A percentile compares a stretch with the other conserved stretches of the same genome.
Conservation (phyloP, 345 rosid species). For the Rubroshorea leprosula region DNA sequence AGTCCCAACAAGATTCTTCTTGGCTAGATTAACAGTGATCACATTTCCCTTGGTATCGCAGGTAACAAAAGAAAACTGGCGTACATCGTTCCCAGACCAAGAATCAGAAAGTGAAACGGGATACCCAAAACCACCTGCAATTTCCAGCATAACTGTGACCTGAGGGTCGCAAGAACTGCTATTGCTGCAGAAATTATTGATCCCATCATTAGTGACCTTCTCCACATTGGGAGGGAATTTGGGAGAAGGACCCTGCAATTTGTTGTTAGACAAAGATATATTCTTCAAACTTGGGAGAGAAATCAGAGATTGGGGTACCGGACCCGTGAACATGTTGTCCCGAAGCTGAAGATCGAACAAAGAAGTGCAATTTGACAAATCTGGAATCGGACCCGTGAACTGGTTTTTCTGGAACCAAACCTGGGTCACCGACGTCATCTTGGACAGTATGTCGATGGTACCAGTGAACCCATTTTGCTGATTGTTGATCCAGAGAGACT, state of each 20-base stretch:
- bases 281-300: slow-evolving; percentile 32
- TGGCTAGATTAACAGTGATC: slow-evolving; percentile 36
- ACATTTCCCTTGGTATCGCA: slow-evolving; percentile 48
- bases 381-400: slow-evolving; percentile 71
- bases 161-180: slow-evolving; percentile 49
- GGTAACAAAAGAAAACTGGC: slow-evolving; percentile 50
- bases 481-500: slow-evolving; percentile 60
- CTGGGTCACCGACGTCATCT: slow-evolving; percentile 46
- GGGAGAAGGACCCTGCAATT: slow-evolving; percentile 71
- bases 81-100: slow-evolving; percentile 74
- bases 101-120: slow-evolving; percentile 51
- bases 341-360: slow-evolving; percentile 69
- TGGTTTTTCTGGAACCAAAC: slow-evolving; percentile 72
- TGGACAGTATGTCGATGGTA: slow-evolving; percentile 46
- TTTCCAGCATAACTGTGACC: slow-evolving; percentile 49
- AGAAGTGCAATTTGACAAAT: slow-evolving; percentile 44
- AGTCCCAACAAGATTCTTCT: too few relatives aligned
- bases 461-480: slow-evolving; percentile 58
- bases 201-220: slow-evolving; percentile 15
- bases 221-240: slow-evolving; percentile 22
- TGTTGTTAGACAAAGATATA: slow-evolving; percentile 55
- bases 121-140: slow-evolving; percentile 62
- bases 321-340: slow-evolving; percentile 67
- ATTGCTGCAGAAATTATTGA: slow-evolving; percentile 43
- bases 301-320: slow-evolving; percentile 40